Evolutionary conservation across 208 protist genomes (phyloP), one percentile per base, ranked within the genome.

Genomic region (Leishmania gerbilli): DNA sequence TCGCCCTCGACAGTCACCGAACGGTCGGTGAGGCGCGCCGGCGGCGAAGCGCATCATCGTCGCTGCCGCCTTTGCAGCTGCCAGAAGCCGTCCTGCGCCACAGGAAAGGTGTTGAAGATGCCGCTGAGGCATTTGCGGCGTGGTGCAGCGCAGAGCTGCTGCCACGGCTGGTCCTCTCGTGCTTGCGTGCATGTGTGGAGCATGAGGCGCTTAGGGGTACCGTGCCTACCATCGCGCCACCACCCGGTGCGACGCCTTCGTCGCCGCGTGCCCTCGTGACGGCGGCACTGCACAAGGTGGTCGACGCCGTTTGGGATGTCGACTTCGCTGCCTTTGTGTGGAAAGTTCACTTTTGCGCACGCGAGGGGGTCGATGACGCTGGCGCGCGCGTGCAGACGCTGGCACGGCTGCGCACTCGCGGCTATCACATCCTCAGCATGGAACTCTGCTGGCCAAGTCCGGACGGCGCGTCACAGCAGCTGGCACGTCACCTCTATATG

Each of bases 1-100:
- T 91, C 2, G 80, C 91, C 0, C 77, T 95, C 9, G 87, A 77
- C 74, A 58, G 56, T 65, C 74, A 77, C 74, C 74, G 74, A 37
- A 17, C 53, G 15, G 40, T 19, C 37, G 17, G 55, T 49, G 74
- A 34, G 72, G 51, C 55, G 8, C 74, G 9, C 37, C 74, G 68
- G 55, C 24, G 74, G 53, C 31, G 56, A 42, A 47, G 74, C 2
- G 31, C 51, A 17, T 68, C 72, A 65, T 17, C 72, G 31, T 13
- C 58, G 62, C 6, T 24, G 31, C 58, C 17, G 6, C 42, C 53
- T 71, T 74, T 34, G 34, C 40, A 40, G 31, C 60, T 47, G 1
- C n/a, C 62, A 24, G 65, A 42, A 45, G 13, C 71, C 64, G 58
- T n/a, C 19, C 64, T 64, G 21, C 49, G 40, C 47, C 77, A 69